phyloP scores from a whole-genome alignment of 1,284 basidiomycete species.

The Naganishia liquefaciens region DNA sequence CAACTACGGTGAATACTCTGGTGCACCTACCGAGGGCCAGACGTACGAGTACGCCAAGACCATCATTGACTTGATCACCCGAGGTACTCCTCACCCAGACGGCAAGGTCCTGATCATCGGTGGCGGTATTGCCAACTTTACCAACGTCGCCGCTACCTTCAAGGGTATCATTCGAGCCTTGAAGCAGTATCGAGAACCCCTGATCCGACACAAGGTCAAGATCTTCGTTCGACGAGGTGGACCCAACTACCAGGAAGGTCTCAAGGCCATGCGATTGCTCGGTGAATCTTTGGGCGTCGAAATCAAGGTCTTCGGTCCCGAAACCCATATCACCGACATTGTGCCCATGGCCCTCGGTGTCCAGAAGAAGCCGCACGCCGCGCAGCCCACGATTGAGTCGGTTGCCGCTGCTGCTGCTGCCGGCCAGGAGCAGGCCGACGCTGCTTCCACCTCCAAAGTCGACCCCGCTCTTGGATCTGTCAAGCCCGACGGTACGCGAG shows the following conservation, averaged over 20 bases:
- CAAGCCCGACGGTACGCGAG: constrained; percentile 75
- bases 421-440: constrained; percentile 39
- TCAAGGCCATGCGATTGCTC: constrained; percentile 97
- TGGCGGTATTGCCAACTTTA: constrained; percentile 99
- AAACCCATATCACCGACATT: constrained; percentile 98
- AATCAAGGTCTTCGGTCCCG: constrained; percentile 95
- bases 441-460: constrained; percentile 40
- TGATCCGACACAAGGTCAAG: constrained; percentile 80
- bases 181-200: constrained; percentile 85
- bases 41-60: constrained; percentile 99
- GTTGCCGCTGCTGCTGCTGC: constrained; percentile 40
- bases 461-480: constrained; percentile 76
- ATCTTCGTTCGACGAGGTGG: constrained; percentile 98
- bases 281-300: constrained; percentile 97
- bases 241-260: constrained; percentile 99
- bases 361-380: constrained; percentile 56
- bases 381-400: constrained; percentile 47
- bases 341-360: constrained; percentile 95
- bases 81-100: constrained; percentile 74
- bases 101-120: constrained; percentile 99
- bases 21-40: constrained; percentile 96
- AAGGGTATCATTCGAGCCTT: constrained; percentile 98
- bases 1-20: constrained; percentile 99
- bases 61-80: constrained; percentile 94
- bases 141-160: constrained; percentile 98